These are phyloP conservation scores for Sordaria brevicollis DNA, from an alignment of 495 filamentous ascomycete species.

Conservation along the genomic window DNA sequence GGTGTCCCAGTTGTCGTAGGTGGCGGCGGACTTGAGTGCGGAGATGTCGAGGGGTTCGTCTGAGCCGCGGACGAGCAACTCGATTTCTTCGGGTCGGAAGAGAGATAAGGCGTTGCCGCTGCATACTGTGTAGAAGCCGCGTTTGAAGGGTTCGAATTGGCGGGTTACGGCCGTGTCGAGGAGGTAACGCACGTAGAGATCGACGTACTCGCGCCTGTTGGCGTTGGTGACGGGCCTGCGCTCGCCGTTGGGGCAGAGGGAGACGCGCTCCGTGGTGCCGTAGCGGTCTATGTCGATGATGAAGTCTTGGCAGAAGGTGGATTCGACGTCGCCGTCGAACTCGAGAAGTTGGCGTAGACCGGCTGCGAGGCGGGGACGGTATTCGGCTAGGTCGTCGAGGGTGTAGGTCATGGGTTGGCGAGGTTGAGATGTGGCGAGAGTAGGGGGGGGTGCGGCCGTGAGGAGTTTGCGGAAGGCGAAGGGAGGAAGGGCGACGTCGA, in stretches of 20 bases:
- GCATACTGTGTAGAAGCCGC: constrained; percentile 90
- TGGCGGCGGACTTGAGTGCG: constrained; percentile 65
- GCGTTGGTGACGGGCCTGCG: constrained; percentile 69
- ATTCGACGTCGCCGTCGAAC: constrained; percentile 76
- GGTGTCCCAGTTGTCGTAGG: constrained; percentile 68
- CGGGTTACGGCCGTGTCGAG: constrained; percentile 69
- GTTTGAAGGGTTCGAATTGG: constrained; percentile 92
- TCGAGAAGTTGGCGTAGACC: constrained; percentile 70
- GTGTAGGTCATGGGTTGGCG: constrained; percentile 59
- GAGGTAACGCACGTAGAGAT: constrained; percentile 72
- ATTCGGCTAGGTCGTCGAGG: constrained; percentile 78
- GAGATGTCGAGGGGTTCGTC: constrained; percentile 73
- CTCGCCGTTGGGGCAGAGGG: constrained; percentile 69
- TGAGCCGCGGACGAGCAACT: constrained; percentile 80
- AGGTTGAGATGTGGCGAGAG: constrained; percentile 40
- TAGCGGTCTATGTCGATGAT: constrained; percentile 70
- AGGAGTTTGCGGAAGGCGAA: constrained; percentile 87
- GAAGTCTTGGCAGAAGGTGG: constrained; percentile 77
- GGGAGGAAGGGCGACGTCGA: constrained; percentile 85
- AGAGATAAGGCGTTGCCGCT: constrained; percentile 81
- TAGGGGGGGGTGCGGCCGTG: constrained; percentile 52
- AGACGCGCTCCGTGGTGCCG: constrained; percentile 52
- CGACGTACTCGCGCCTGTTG: constrained; percentile 82
- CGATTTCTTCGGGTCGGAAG: constrained; percentile 92
- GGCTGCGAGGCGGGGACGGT: constrained; percentile 63